Conservation (phyloP, 2,329 filamentous ascomycete genomes). For the Colletotrichum horii region DNA sequence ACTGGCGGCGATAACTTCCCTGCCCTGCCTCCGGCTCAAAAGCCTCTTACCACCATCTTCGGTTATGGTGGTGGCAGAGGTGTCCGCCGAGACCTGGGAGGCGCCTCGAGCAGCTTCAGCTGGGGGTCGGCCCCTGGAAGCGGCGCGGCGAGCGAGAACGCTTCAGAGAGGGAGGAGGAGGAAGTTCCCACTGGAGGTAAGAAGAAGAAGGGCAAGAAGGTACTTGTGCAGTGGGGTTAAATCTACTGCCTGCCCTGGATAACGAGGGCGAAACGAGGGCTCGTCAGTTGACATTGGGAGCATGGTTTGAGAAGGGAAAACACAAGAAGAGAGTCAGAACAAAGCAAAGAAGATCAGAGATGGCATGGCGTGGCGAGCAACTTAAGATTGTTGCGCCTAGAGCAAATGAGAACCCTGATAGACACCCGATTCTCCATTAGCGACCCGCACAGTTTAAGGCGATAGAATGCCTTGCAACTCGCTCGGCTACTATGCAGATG, state of each 20-base stretch:
- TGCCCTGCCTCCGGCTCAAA: slow-evolving; percentile 79
- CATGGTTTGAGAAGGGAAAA: neutral
- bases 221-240: slow-evolving; percentile 66
- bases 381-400: neutral
- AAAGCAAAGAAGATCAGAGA: neutral
- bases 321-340: neutral
- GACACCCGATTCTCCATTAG: neutral
- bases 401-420: neutral
- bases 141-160: slow-evolving; percentile 28
- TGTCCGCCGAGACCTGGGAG: slow-evolving; percentile 59
- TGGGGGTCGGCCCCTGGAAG: slow-evolving; percentile 47
- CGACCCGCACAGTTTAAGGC: neutral
- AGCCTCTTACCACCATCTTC: slow-evolving; percentile 66
- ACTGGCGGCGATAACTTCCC: slow-evolving; percentile 71
- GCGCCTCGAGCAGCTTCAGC: slow-evolving; percentile 55
- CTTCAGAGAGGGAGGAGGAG: slow-evolving; percentile 30
- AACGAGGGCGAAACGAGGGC: neutral
- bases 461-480: neutral
- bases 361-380: neutral
- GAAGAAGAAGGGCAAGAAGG: slow-evolving; percentile 65
- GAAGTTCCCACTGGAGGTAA: slow-evolving; percentile 28
- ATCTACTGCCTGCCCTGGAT: neutral
- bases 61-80: slow-evolving; percentile 60
- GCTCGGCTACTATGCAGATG: neutral
- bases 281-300: neutral